phyloP scores from a whole-genome alignment of 225 moss, liverwort and hornwort genomes.

The Ulota crispa region DNA sequence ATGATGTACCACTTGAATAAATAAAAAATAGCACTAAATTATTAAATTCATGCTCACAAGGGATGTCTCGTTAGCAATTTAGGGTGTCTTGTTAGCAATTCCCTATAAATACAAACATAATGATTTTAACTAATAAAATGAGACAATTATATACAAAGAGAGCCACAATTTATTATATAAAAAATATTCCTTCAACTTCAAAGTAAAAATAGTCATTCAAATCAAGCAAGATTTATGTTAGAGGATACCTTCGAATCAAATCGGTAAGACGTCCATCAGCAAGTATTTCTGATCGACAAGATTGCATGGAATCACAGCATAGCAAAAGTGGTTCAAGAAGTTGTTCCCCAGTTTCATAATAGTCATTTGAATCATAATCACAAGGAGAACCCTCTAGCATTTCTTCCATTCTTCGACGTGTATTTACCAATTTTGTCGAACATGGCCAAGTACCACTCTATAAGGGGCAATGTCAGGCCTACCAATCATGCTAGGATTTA shows the following conservation, averaged over 20 bases:
- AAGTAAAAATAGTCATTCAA: background rate
- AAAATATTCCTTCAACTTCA: background rate
- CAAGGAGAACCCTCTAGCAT: slow-evolving; percentile 69
- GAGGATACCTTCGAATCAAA: slow-evolving; percentile 57
- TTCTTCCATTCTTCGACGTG: slow-evolving; percentile 74
- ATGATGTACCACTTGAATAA: no score
- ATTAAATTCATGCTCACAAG: no score
- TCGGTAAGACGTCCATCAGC: slow-evolving; percentile 82
- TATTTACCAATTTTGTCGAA: slow-evolving; percentile 80
- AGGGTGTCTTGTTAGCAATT: no score
- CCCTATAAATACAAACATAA: no score
- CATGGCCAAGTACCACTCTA: slow-evolving; percentile 80
- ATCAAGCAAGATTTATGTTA: background rate
- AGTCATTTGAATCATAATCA: slow-evolving; percentile 81
- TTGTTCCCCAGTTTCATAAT: slow-evolving; percentile 76
- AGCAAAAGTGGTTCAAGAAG: slow-evolving; percentile 76
- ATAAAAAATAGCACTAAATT: no score
- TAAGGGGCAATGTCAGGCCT: slow-evolving; percentile 92
- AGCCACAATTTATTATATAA: background rate
- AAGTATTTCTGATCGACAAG: slow-evolving; percentile 65
- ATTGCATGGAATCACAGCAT: slow-evolving; percentile 82
- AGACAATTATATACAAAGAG: background rate
- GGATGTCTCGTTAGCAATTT: no score
- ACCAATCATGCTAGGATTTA: slow-evolving; percentile 78
- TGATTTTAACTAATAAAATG: background rate